Evolutionary conservation across 306 rosid species (phyloP), one percentile per base, ranked within the genome.

Genomic region (Comarum palustre): DNA sequence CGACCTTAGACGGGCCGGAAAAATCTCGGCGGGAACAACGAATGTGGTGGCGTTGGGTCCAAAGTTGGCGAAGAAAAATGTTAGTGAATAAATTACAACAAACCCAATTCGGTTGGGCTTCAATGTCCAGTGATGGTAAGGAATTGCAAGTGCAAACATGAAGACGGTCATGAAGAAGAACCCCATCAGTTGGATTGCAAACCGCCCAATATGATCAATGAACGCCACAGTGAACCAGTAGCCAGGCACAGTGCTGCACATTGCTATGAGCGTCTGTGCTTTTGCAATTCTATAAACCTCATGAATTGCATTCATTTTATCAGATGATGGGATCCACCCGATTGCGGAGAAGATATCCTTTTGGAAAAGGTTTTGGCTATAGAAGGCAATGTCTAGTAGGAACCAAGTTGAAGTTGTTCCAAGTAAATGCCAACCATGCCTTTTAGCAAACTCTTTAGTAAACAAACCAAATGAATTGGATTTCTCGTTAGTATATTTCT

Each of bases 1-100:
- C 0, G 98, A 93, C 82, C 98, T 81, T 0, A 93, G 70, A 77
- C 98, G 82, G 1, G 98, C 98, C 0, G 97, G 98, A 80, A 93
- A 93, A 19, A 93, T 93, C 81, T 93, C 97, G 0, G 98, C 97
- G 0, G 98, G 98, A 5, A 93, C 92, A 4, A 93, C 85, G 65
- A 91, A 93, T 2, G 98, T 93, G 2, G 98, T 93, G 2, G 98
- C 81, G 29, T 93, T 93, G 16, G 98, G 98, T 41, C 98, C 97
- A 24, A 91, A 93, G 59, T 93, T 93, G 3, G 98, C 85, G 59
- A 93, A 93, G 85, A 93, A 93, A 47, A 93, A 93, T 0, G 98
- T 93, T 1, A 93, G 27, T 0, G 96, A 86, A 77, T 93, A 93
- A 74, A 93, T 87, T 22, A 65, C 84, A 11, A 93, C 60, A 46